These are phyloP conservation scores for Pilatotrama ljubarskyi DNA, from an alignment of 768 basidiomycete species.

Conservation along the genomic window DNA sequence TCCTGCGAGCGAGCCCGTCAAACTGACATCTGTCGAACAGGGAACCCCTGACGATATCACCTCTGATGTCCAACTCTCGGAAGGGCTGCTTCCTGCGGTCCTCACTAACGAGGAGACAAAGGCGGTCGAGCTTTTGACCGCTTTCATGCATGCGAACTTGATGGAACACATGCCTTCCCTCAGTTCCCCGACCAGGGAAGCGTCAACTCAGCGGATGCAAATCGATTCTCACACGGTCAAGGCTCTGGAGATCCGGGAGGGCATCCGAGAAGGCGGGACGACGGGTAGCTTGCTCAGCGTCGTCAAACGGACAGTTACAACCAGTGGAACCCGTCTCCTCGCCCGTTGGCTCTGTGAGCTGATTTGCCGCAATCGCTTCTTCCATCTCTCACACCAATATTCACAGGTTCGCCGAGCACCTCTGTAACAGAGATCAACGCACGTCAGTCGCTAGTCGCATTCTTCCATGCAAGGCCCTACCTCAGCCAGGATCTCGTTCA, in stretches of 20 bases:
- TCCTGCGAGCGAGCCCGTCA: neutral
- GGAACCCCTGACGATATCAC: slow-evolving; percentile 28
- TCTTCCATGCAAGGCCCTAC: slow-evolving; percentile 61
- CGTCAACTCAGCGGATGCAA: slow-evolving; percentile 64
- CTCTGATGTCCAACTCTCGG: slow-evolving; percentile 1
- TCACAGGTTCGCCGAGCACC: slow-evolving; percentile 80
- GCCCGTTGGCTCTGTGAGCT: slow-evolving; percentile 77
- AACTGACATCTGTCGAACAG: neutral
- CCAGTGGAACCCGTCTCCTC: slow-evolving; percentile 74
- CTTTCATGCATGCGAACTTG: slow-evolving; percentile 65
- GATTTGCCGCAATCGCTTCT: slow-evolving; percentile 2
- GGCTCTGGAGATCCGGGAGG: slow-evolving; percentile 83
- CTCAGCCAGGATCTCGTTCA: slow-evolving; percentile 64
- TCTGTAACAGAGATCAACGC: slow-evolving; percentile 69
- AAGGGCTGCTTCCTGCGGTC: neutral
- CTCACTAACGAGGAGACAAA: slow-evolving; percentile 45
- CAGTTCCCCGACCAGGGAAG: slow-evolving; percentile 58
- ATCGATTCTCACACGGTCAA: slow-evolving; percentile 88
- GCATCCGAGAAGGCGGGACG: slow-evolving; percentile 66
- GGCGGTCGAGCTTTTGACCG: slow-evolving; percentile 63
- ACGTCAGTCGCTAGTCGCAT: slow-evolving; percentile 75
- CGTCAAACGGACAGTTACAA: slow-evolving; percentile 76
- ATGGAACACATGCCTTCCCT: slow-evolving; percentile 78
- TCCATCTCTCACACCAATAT: neutral
- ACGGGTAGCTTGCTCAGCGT: slow-evolving; percentile 75